phyloP scores from a whole-genome alignment of 1,139 yeast species.

The Candida smagusa region DNA sequence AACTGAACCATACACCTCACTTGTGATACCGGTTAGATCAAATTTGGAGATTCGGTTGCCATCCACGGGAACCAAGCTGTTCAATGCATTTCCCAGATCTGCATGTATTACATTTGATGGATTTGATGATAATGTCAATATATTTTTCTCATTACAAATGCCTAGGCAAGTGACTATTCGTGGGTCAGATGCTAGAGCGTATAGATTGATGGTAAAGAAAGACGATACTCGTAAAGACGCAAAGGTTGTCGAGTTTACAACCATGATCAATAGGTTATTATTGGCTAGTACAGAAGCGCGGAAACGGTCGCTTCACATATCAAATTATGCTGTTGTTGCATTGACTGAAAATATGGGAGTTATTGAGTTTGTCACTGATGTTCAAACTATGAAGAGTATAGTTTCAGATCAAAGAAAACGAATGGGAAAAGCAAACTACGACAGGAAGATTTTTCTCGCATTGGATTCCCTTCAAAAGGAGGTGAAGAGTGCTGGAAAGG shows the following conservation, averaged over 20 bases:
- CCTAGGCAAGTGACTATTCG: constrained; percentile 76
- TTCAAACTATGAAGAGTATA: constrained; percentile 73
- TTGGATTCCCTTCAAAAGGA: constrained; percentile 41
- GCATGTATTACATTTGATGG: constrained; percentile 52
- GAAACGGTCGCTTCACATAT: constrained; percentile 65
- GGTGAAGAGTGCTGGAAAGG: constrained; percentile 22
- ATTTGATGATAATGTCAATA: constrained; percentile 61
- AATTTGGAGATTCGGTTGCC: constrained; percentile 73
- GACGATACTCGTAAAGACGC: constrained; percentile 97
- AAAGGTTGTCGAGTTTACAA: constrained; percentile 87
- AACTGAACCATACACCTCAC: constrained; percentile 51
- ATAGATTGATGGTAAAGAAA: constrained; percentile 76
- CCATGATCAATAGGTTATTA: constrained; percentile 76
- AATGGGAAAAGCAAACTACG: constrained; percentile 31
- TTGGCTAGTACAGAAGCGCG: constrained; percentile 67
- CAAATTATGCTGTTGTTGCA: constrained; percentile 87
- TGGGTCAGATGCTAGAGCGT: constrained; percentile 74
- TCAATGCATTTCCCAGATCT: constrained; percentile 53
- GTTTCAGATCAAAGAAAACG: constrained; percentile 44
- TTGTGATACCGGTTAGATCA: constrained; percentile 79
- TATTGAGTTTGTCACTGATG: constrained; percentile 89
- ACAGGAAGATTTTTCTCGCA: constrained; percentile 31
- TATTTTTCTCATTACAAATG: constrained; percentile 79
- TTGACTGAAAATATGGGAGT: constrained; percentile 84
- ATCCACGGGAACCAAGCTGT: constrained; percentile 39